Conservation (phyloP, 2,329 filamentous ascomycete genomes). For the Xylariaceae sp. region DNA sequence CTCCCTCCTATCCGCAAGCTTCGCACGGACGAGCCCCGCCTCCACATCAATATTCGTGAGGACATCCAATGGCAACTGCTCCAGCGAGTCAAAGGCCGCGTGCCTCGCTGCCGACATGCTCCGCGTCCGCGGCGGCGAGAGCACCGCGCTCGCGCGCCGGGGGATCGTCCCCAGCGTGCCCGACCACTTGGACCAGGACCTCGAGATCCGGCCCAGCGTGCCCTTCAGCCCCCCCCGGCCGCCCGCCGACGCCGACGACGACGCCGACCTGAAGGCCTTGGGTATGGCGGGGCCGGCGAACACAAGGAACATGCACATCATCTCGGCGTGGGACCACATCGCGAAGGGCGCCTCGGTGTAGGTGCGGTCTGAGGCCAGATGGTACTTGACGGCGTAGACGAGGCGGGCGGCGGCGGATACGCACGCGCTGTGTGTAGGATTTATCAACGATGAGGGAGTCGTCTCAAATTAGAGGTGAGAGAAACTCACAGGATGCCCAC, state of each 20-base stretch:
- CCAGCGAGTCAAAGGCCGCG: neutral
- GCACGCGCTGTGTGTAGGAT: neutral
- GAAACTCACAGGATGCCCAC: neutral
- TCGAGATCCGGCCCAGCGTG: neutral
- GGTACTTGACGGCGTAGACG: neutral
- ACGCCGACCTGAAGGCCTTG: neutral
- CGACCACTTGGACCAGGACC: neutral
- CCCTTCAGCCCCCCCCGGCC: neutral
- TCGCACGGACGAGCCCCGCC: too few species aligned
- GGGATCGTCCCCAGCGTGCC: neutral
- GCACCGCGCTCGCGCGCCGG: neutral
- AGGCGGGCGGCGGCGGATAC: neutral
- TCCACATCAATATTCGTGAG: too few species aligned
- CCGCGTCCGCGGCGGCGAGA: neutral
- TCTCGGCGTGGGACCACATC: neutral
- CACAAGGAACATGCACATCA: neutral
- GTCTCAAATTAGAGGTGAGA: neutral
- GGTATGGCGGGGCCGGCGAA: neutral
- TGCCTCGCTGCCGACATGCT: neutral
- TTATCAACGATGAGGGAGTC: too few species aligned
- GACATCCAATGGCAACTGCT: neutral
- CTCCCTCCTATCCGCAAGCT: too few species aligned
- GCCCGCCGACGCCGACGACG: too few species aligned
- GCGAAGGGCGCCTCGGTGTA: neutral
- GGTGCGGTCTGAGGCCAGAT: neutral